Evolutionary conservation across 345 rosid species (phyloP), one percentile per base, ranked within the genome.

Genomic region (Luvunga scandens): DNA sequence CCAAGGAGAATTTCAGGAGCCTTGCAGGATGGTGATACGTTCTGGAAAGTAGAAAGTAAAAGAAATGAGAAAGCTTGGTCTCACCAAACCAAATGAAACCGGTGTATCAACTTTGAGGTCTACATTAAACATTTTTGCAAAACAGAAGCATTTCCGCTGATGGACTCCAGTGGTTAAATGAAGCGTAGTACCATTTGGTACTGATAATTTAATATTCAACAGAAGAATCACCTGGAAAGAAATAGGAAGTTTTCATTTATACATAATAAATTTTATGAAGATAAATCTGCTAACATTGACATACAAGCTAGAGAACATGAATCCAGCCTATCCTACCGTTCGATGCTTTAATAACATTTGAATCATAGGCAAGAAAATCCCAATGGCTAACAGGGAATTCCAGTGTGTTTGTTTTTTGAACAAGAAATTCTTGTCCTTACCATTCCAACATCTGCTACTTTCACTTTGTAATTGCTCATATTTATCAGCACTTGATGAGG

Each of bases 1-100:
- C 71, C 31, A 8, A 68, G 71, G 30, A 68, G 71, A 39, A 68
- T 36, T 68, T 68, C 55, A 68, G 55, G 71, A n/a, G 55, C 55
- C 71, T 38, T 36, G 55, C 24, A 68, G 9, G 28, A 68, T 0
- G 55, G 31, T 10, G 50, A n/a, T 68, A 24, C 55, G 2, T 10
- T 39, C 30, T 68, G 55, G 55, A 39, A 39, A 36, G 24, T 21
- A 38, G 2, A 68, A 22, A 38, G 3, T 5, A 14, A 7, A 39
- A 27, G n/a, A 22, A 12, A 24, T 67, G 19, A 22, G 57, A 53
- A 53, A 53, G 7, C 28, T 27, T 30, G 68, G 68, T 64, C 5
- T 6, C 38, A 30, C n/a, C 68, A 64, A 30, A 64, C 21, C 33
- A 64, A 64, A 64, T 7, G 33, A 31, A 64, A 31, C 22, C 12